These are phyloP conservation scores for Pyrenula aspistea DNA, from an alignment of 495 filamentous ascomycete genomes.

Conservation along the genomic window DNA sequence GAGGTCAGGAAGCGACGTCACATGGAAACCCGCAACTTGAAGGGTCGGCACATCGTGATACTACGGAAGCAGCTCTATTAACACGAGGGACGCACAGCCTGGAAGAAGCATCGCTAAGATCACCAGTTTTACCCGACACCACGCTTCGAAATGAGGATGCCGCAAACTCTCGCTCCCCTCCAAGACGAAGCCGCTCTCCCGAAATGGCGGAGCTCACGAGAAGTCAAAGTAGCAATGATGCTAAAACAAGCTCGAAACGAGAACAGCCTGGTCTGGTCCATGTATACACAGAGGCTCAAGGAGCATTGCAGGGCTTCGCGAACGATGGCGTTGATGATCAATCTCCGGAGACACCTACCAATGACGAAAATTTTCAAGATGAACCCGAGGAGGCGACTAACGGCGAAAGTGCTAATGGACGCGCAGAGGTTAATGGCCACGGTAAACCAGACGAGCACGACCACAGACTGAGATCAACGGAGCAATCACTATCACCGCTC, in stretches of 20 bases:
- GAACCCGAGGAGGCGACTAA: not conserved
- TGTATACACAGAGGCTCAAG: not conserved
- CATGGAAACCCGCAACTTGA: not conserved
- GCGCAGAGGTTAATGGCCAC: not conserved
- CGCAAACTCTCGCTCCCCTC: not conserved
- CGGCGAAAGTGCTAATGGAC: not conserved
- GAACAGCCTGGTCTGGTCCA: not conserved
- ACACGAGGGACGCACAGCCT: not conserved
- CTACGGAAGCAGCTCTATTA: not conserved
- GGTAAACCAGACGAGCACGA: not conserved
- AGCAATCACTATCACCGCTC: not conserved
- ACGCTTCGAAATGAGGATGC: no score
- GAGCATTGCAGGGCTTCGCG: not conserved
- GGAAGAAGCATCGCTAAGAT: not conserved
- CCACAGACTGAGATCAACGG: not conserved
- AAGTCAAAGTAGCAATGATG: not conserved
- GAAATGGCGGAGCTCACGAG: not conserved
- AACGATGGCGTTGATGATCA: slow-evolving; percentile 9
- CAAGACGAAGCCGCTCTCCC: not conserved
- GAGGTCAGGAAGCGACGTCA: not conserved
- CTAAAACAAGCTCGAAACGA: slow-evolving; percentile 12
- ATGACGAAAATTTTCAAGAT: not conserved
- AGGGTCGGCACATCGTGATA: not conserved
- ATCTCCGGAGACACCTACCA: not conserved
- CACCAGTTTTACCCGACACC: no score